phyloP scores from a whole-genome alignment of 805 yeast genomes.

The Candida nemodendra region DNA sequence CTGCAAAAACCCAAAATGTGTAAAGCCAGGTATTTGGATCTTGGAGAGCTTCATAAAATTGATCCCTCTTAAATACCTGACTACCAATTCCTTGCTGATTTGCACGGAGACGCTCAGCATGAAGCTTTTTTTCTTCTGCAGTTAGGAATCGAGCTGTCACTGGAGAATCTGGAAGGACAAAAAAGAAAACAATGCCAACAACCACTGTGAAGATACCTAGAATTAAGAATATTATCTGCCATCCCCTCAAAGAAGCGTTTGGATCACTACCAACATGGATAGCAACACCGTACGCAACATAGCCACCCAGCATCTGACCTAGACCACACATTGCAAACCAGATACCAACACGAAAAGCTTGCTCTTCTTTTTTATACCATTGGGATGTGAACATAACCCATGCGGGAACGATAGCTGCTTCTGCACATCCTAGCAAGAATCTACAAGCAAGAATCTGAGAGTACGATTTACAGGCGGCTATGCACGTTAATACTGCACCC shows the following conservation, averaged over 20 bases:
- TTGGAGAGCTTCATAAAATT: not conserved
- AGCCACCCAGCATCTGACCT: conserved; percentile 12
- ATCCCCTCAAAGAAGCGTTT: conserved; percentile 33
- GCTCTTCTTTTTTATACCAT: conserved; percentile 35
- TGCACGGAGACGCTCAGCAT: not conserved
- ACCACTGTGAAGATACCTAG: conserved; percentile 57
- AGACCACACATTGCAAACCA: conserved; percentile 16
- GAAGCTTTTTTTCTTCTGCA: conserved; percentile 2
- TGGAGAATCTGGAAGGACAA: conserved; percentile 57
- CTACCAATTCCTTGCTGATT: not conserved
- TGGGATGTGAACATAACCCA: conserved; percentile 29
- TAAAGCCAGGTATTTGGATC: not conserved
- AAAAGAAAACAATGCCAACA: conserved; percentile 53
- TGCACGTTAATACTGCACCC: conserved; percentile 35
- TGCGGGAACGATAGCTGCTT: conserved; percentile 36
- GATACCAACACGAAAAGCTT: conserved; percentile 27
- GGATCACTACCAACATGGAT: conserved; percentile 24
- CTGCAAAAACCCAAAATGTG: not conserved
- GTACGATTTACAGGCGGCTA: conserved; percentile 35
- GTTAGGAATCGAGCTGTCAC: conserved; percentile 7
- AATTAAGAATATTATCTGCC: conserved; percentile 69
- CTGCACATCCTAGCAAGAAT: conserved; percentile 36
- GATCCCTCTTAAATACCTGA: not conserved
- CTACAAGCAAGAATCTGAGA: conserved; percentile 35
- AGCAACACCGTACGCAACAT: conserved; percentile 31